Percentiles rank a stretch among this genome's conserved stretches.
These are phyloP conservation scores for Neopestalotiopsis rosae DNA, from an alignment of 2,329 filamentous ascomycete genomes.

Conservation along the genomic window DNA sequence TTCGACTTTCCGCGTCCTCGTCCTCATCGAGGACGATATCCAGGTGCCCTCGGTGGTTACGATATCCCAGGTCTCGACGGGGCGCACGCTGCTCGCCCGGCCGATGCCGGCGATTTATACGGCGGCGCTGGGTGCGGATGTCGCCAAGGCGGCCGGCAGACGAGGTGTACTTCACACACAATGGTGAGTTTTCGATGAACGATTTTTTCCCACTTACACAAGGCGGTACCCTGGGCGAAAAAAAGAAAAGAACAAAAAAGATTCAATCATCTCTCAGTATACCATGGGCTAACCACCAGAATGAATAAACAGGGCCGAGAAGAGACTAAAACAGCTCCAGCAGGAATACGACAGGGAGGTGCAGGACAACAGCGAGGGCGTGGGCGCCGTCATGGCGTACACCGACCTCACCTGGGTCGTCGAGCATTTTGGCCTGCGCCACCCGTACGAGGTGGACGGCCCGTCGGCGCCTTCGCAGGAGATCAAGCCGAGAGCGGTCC, in stretches of 20 bases:
- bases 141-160: conserved; percentile 66
- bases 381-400: conserved; percentile 82
- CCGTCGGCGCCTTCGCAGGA: conserved; percentile 25
- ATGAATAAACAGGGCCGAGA: conserved; percentile 64
- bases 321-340: conserved; percentile 75
- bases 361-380: conserved; percentile 76
- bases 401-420: conserved; percentile 88
- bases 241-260: background rate
- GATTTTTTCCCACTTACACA: too few relatives aligned
- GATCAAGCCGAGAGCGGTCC: conserved; percentile 37
- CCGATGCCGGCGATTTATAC: conserved; percentile 88
- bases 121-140: conserved; percentile 71
- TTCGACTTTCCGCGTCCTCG: conserved; percentile 72
- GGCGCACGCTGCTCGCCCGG: conserved; percentile 64
- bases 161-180: conserved; percentile 87
- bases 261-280: background rate
- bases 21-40: conserved; percentile 76
- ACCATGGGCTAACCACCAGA: background rate
- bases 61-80: conserved; percentile 53
- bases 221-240: background rate
- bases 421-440: conserved; percentile 73
- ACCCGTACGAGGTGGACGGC: conserved; percentile 35
- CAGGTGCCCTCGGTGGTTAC: conserved; percentile 75
- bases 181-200: conserved; percentile 48
- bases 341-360: conserved; percentile 79